Evolutionary conservation across 495 filamentous ascomycete genomes (phyloP).

Genomic region (Cercophora scortea): DNA sequence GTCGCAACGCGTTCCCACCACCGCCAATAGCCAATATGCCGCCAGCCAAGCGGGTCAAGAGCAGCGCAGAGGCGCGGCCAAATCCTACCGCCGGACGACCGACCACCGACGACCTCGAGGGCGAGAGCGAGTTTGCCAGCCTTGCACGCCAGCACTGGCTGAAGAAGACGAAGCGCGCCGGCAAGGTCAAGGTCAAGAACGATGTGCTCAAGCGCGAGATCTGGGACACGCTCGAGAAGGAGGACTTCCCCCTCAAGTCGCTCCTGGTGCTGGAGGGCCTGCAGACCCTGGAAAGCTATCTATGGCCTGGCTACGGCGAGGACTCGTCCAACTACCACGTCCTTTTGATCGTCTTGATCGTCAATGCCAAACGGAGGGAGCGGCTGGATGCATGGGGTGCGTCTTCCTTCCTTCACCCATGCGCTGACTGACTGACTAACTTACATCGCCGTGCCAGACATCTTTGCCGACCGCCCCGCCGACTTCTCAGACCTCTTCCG

Average conservation of each 20-base stretch:
- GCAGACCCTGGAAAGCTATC: conserved; percentile 83
- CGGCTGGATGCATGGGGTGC: conserved; percentile 72
- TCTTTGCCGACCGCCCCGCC: conserved; percentile 67
- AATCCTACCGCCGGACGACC: conserved; percentile 30
- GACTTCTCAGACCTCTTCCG: conserved; percentile 90
- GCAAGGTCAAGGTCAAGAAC: conserved; percentile 65
- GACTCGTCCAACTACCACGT: conserved; percentile 87
- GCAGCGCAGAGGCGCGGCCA: conserved; percentile 29
- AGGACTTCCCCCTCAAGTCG: conserved; percentile 65
- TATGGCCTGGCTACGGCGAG: conserved; percentile 91
- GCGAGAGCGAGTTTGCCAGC: conserved; percentile 72
- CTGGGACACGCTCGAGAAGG: conserved; percentile 82
- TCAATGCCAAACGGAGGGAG: conserved; percentile 83
- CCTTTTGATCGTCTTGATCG: conserved; percentile 72
- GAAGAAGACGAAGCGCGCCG: conserved; percentile 34
- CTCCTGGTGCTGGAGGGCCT: conserved; percentile 82
- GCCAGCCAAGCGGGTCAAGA: conserved; percentile 41
- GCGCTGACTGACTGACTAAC: neutral
- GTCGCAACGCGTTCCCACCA: conserved; percentile 6
- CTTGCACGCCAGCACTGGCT: conserved; percentile 84
- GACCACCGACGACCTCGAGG: conserved; percentile 48
- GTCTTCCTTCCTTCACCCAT: neutral
- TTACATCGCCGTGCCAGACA: conserved; percentile 25
- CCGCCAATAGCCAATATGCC: conserved; percentile 29
- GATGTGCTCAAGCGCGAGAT: conserved; percentile 83